Evolutionary conservation across 1,284 basidiomycete genomes (phyloP), one percentile per base, ranked within the genome.

Genomic region (Fomitopsis palustris): DNA sequence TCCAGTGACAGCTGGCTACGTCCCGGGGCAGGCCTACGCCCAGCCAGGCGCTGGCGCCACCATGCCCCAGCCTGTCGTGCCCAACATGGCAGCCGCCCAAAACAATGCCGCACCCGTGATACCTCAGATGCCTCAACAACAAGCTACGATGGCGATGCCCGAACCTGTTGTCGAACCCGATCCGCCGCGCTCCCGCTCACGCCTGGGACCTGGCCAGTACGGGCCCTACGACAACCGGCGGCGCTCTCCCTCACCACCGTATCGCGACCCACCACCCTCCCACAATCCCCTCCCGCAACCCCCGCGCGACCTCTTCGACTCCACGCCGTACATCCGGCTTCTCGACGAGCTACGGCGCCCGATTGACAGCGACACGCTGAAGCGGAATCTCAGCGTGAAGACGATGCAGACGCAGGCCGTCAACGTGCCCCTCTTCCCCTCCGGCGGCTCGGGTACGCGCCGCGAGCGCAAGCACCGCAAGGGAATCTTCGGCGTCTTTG

Each of bases 201-300:
- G 27, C 4, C 60, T 65, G 8, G 61, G 57, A 0, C 67, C 65
- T 10, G 65, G 67, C 1, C 67, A 65, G 58, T 68, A 68, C 53
- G 67, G 65, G 3, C 64, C 62, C 12, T 52, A 55, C 23, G 51
- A 49, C 17, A 27, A 2, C 9, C 31, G 38, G 12, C 54, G 29
- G 7, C 54, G 42, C 16, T 19, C 33, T 1, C 25, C 52, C 25
- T 31, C 54, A 6, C 35, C 45, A 6, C 19, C 27, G 37, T 61
- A 55, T 23, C 61, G 62, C 10, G 54, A 58, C n/a, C 51, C 38
- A 27, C 39, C 57, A 12, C 54, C 35, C 4, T 49, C 43, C 12
- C 55, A 59, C 25, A 69, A 69, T 53, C 67, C 67, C n/a, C 57
- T 69, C 8, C 67, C 67, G 2, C 55, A 49, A 23, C 67, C 67